Base-by-base conservation (phyloP, 805 yeast species). In the Candida takata region DNA sequence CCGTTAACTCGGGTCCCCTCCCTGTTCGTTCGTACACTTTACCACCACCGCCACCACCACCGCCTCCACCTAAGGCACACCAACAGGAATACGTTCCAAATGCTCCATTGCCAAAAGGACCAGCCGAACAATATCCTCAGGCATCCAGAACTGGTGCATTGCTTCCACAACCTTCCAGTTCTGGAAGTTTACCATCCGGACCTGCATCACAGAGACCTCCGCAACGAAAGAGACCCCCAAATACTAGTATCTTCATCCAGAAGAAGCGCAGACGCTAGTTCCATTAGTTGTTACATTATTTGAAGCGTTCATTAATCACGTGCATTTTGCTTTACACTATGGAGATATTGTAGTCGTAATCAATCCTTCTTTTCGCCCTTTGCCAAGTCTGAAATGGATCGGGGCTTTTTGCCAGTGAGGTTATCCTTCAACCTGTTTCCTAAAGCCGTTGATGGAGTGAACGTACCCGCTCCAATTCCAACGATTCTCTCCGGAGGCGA, bases 101-200 rank as follows among this genome's bases (percentile, higher is more conserved):
- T 6, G 27, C 26, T 8, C 32, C 33, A n/a, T 15, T n/a, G 19
- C 13, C 31, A 16, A n/a, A n/a, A n/a, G 33, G 33, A 13, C 26
- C 33, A 10, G 10, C 18, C 9, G 14, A 27, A 24, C 7, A 8
- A 24, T 21, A 13, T 17, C 41, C 38, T 14, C 27, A 33, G 4
- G 42, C 39, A 11, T 31, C 45, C 6, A 43, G 45, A 37, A 38
- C 43, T 13, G 52, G 52, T 8, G 36, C 37, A 7, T 18, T 37
- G 6, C 48, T 47, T 6, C 37, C 41, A 21, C 34, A 26, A 14
- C 41, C 28, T 24, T 31, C 45, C 6, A 43, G 43, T 34, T 38
- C 43, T 13, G 52, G 52, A 12, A 37, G 36, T 3, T 21, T 37
- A 6, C 48, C 48, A 7, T 35, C n/a, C n/a, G n/a, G n/a, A n/a